Base-by-base conservation (phyloP, 2,329 filamentous ascomycete genomes). In the Ceratocystis colombiana region DNA sequence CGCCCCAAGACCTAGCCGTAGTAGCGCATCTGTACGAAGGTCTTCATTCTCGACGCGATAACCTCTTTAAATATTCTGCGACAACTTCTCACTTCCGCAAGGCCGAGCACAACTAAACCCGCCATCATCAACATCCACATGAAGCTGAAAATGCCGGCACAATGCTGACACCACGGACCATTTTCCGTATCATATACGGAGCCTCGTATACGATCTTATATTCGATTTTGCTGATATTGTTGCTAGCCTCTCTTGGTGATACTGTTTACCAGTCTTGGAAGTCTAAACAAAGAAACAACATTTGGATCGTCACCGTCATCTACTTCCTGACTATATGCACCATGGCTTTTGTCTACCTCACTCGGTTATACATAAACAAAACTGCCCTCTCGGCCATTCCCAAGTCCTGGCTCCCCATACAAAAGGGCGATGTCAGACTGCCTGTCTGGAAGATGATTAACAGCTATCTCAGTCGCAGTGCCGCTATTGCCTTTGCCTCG, bases 281-380 rank as follows among this genome's bases (percentile, higher is more conserved):
- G 44, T 85, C 84, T 66, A 71, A 77, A 64, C 87, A 90, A 71
- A 78, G 85, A 63, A 89, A 89, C 75, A 94, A 96, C 75, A 84
- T 95, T 72, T 88, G 94, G 77, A 87, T 94, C 72, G 84, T 96
- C 70, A 83, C 84, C 65, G 85, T 88, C 68, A 82, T 83, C 71
- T 95, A 95, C 73, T 76, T 92, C 66, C 77, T 90, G 61, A 90
- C 90, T 15, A 79, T 88, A 59, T 69, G 89, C 59, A 77, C 91
- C 64, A 83, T 90, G 55, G 75, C 84, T 57, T 84, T 96, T 71
- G 84, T 96, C 71, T 96, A 96, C 74, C 82, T 86, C 66, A 84
- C 86, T 64, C 82, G 94, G n/a, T 82, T 96, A 22, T 96, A 93
- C 76, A 89, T 93, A 64, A 95, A 90, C 72, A 85, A 89, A 69